phyloP scores from a whole-genome alignment of 495 filamentous ascomycete genomes.

The Penicillium mononematosum region DNA sequence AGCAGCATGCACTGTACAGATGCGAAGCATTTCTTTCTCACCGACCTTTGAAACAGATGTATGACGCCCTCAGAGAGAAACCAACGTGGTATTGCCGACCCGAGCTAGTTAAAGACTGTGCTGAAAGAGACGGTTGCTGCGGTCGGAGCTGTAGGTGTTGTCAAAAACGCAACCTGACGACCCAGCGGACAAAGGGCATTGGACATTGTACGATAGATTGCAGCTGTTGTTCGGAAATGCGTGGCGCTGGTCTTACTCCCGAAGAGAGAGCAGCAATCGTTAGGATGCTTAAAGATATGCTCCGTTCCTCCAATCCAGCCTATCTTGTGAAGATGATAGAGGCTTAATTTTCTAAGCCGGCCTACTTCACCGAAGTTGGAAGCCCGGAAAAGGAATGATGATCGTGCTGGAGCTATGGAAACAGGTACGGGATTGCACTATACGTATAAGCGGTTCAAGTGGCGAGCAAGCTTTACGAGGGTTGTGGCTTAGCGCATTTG shows the following conservation, averaged over 20 bases:
- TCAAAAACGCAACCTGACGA: background rate
- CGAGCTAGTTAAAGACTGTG: too few relatives aligned
- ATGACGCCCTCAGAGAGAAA: too few relatives aligned
- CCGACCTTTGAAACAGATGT: too few relatives aligned
- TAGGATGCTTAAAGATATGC: background rate
- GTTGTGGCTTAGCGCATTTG: too few relatives aligned
- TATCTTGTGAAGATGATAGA: background rate
- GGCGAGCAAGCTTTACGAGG: background rate
- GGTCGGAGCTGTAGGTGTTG: too few relatives aligned
- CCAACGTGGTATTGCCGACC: too few relatives aligned
- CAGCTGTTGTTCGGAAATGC: background rate
- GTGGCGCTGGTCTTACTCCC: background rate
- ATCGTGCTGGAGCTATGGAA: background rate
- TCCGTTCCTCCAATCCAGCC: background rate
- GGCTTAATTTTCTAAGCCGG: background rate
- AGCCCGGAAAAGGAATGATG: background rate
- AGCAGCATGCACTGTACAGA: too few relatives aligned
- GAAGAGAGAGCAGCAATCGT: background rate
- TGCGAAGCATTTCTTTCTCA: too few relatives aligned
- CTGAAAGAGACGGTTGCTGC: too few relatives aligned
- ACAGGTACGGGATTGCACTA: background rate
- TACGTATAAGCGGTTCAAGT: background rate
- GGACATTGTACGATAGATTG: background rate
- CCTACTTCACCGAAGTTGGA: background rate
- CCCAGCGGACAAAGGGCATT: background rate